phyloP scores from a whole-genome alignment of 306 rosid genomes.

The Vachellia pachyceras region DNA sequence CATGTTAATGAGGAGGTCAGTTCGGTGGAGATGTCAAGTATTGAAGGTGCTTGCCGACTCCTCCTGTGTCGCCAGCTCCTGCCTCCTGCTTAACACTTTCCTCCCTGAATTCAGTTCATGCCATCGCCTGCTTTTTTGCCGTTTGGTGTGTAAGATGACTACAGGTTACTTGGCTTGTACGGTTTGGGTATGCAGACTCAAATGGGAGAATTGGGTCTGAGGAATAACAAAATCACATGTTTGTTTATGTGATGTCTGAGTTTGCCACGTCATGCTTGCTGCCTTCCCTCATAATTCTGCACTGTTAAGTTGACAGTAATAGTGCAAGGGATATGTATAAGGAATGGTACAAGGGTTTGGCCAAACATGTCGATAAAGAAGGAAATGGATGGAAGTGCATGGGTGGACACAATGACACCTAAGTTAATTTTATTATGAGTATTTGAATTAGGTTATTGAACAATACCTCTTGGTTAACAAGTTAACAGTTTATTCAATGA shows the following conservation, averaged over 20 bases:
- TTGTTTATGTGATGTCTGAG: too few species aligned
- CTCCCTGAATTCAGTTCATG: neutral
- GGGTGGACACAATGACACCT: too few species aligned
- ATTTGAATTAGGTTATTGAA: too few species aligned
- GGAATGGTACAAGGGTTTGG: neutral
- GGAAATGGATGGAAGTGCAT: too few species aligned
- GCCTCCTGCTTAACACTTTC: neutral
- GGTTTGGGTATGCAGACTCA: neutral
- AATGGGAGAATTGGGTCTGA: neutral
- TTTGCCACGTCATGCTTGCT: neutral
- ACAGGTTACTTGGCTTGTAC: neutral
- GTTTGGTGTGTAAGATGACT: too few species aligned
- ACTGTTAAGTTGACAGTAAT: neutral
- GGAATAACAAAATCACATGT: neutral
- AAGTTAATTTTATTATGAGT: too few species aligned
- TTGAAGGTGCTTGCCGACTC: neutral
- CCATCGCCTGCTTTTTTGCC: neutral
- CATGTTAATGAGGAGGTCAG: neutral
- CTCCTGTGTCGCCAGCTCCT: neutral
- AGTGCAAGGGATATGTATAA: neutral
- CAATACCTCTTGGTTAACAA: too few species aligned
- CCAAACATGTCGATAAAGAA: too few species aligned
- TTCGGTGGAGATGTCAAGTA: neutral
- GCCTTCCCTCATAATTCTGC: neutral
- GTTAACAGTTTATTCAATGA: too few species aligned